Evolutionary conservation across 345 rosid genomes (phyloP), one percentile per base, ranked within the genome.

Genomic region (Mercurialis annua): DNA sequence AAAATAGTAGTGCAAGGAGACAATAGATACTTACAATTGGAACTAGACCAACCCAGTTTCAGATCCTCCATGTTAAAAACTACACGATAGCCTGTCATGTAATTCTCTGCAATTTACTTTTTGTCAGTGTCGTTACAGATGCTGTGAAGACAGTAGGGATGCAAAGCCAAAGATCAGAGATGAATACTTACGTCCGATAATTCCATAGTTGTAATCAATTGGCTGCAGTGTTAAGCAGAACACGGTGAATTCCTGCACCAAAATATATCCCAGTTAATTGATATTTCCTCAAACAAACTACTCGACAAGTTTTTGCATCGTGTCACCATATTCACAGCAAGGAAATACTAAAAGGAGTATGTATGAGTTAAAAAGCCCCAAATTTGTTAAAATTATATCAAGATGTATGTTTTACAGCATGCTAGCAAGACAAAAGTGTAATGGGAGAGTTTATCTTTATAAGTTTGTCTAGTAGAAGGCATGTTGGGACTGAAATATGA

Each of bases 31-130:
- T 74, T 74, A 77, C 79, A 81, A 53, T 66, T 77, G 64, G 79
- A 74, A 69, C 21, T 48, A 23, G 84, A 81, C 84, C 81, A 81
- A 51, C 79, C 65, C 73, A 81, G 69, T 58, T 44, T 66, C 69
- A 74, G 60, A 58, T 74, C 72, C 70, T 72, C 84, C 65, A 80
- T 36, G 44, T 81, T 79, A 31, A 81, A 77, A 67, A 77, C 79
- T 53, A 81, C 40, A 49, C 12, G 77, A 69, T 81, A 72, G 23
- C 77, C 81, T 21, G 65, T 69, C 79, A 81, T 72, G 75, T 71
- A 81, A 75, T 81, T 74, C 53, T 81, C 84, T 81, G 84, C 77
- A 81, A 70, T 21, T 30, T 36, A 71, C 23, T 60, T 10, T 44
- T 12, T 26, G 49, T 43, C 46, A 57, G 57, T 20, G 54, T 26